Percentiles rank a stretch among this genome's conserved stretches.
Conservation (phyloP, 345 rosid species). For the Capsella bursapastoris region DNA sequence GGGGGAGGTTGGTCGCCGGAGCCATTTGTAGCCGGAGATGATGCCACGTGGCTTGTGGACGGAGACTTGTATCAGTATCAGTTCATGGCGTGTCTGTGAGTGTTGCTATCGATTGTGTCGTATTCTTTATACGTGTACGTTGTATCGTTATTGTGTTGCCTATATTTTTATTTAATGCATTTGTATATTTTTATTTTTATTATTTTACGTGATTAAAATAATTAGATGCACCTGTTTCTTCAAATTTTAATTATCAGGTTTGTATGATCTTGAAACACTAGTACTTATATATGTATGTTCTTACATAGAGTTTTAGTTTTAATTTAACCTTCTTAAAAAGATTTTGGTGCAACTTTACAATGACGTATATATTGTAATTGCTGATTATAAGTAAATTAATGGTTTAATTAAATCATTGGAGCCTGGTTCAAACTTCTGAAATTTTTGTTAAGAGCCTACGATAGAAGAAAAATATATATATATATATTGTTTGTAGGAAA, state of each 20-base stretch:
- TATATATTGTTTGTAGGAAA: background rate
- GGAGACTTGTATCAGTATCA: slow-evolving; percentile 48
- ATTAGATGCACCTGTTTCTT: background rate
- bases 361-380: too few species aligned
- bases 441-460: background rate
- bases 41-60: slow-evolving; percentile 59
- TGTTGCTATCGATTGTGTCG: slow-evolving; percentile 35
- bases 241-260: background rate
- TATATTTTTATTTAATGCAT: slow-evolving; percentile 35
- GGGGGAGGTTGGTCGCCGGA: slow-evolving; percentile 47
- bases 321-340: too few species aligned
- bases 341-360: background rate
- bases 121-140: slow-evolving; percentile 40
- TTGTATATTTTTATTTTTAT: slow-evolving; percentile 28
- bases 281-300: background rate
- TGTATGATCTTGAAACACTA: slow-evolving; percentile 1
- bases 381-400: background rate
- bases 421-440: background rate
- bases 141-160: slow-evolving; percentile 37
- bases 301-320: background rate
- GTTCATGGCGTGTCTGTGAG: slow-evolving; percentile 59
- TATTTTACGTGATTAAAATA: slow-evolving; percentile 26
- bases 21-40: slow-evolving; percentile 52
- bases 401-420: background rate
- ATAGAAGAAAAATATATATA: too few species aligned